Evolutionary conservation across 2,329 filamentous ascomycete genomes (phyloP), one percentile per base, ranked within the genome.

Genomic region (Cercospora brassicicola): DNA sequence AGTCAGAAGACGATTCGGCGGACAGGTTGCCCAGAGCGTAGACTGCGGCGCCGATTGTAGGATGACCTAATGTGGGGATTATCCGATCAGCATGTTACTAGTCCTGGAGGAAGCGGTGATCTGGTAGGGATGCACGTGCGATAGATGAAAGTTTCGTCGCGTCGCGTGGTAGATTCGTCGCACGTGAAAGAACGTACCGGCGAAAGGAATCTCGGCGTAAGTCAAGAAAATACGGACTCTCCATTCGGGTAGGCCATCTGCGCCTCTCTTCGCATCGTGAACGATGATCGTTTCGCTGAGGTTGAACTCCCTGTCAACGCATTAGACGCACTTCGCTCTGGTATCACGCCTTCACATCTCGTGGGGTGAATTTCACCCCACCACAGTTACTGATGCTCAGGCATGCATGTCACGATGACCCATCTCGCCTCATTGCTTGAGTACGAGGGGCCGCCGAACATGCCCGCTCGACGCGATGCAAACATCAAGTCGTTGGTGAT

Each of bases 201-300:
- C 86, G 71, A 88, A 88, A 7, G 86, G 85, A 15, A 88, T 73
- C 74, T 88, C 86, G 10, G 71, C 73, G 7, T 78, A 76, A 0
- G 81, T 80, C 48, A 83, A 83, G 79, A 88, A 88, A 72, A 88
- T 88, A 73, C 87, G 83, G 61, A 87, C 77, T 2, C 74, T 77
- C 82, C 82, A 84, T 64, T 76, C 73, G 5, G 72, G 70, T 0
- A 72, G 31, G 0, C 67, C 67, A 55, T 76, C 71, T 6, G 69
- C 65, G 2, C 67, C 61, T 1, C 67, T 67, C 33, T 64, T 71
- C 61, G 48, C 31, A 60, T 75, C 79, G 71, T 86, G 82, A 18
- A 88, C 75, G 69, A 88, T 87, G 26, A 86, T 84, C 0, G 84
- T 86, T 71, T 88, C 86, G 0, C 85, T 86, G 42, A 86, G 79